These are phyloP conservation scores for Notholithocarpus densiflorus DNA, from an alignment of 306 rosid species.

Conservation along the genomic window DNA sequence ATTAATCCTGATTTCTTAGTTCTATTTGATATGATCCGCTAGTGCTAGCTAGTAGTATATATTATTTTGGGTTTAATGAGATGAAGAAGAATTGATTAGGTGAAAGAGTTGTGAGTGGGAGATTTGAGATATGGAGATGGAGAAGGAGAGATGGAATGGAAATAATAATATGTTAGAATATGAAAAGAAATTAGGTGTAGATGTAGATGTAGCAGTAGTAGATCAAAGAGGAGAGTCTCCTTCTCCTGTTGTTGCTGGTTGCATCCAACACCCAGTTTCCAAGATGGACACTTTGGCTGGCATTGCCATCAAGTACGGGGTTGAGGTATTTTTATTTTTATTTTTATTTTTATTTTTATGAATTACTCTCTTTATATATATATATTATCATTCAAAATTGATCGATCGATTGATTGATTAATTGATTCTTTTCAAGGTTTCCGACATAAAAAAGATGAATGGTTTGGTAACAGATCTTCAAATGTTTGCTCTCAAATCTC, in stretches of 20 bases:
- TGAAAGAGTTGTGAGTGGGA: conserved; percentile 17
- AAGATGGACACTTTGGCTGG: conserved; percentile 89
- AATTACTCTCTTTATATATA: too few relatives aligned
- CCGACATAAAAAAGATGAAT: conserved; percentile 75
- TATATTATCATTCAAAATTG: neutral
- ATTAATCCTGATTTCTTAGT: too few relatives aligned
- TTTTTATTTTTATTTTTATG: too few relatives aligned
- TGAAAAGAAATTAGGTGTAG: neutral
- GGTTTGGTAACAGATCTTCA: conserved; percentile 83
- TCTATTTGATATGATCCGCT: too few relatives aligned
- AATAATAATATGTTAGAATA: neutral
- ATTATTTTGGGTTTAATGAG: too few relatives aligned
- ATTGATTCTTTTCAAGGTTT: conserved; percentile 43
- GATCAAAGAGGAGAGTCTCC: conserved; percentile 17
- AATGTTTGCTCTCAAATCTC: conserved; percentile 80
- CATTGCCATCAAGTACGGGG: conserved; percentile 89
- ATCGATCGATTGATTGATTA: neutral
- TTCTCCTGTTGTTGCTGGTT: conserved; percentile 20
- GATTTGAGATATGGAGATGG: conserved; percentile 42
- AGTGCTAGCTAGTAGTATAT: too few relatives aligned
- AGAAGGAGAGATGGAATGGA: conserved; percentile 42
- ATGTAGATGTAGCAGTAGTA: conserved; percentile 11
- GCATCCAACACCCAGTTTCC: conserved; percentile 64
- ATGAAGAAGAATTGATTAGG: too few relatives aligned
- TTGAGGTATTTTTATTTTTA: conserved; percentile 49